phyloP scores from a whole-genome alignment of 2,329 filamentous ascomycete genomes.

The Xylaria sp. region DNA sequence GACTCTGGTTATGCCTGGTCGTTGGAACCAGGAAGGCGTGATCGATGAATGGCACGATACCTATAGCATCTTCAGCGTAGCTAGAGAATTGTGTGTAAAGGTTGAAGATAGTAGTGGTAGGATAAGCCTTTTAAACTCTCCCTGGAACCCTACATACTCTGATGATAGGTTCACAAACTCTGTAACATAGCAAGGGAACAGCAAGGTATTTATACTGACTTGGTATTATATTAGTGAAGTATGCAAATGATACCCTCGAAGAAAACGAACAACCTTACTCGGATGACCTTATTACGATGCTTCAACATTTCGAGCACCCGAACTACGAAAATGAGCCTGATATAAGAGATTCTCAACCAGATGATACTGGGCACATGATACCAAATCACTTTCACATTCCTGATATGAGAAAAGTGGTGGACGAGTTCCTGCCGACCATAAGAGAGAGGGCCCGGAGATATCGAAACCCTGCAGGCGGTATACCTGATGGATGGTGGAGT shows the following conservation, averaged over 20 bases:
- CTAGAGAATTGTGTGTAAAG: background rate
- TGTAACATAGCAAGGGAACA: background rate
- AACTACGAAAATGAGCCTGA: background rate
- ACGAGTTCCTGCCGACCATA: background rate
- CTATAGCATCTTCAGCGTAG: background rate
- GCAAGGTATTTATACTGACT: background rate
- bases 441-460: background rate
- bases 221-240: background rate
- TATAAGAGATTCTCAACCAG: background rate
- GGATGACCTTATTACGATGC: background rate
- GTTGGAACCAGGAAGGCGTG: background rate
- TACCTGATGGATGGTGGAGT: slow-evolving; percentile 13
- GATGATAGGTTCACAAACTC: background rate
- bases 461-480: background rate
- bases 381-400: background rate
- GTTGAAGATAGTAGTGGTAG: background rate
- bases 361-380: background rate
- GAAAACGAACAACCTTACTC: background rate
- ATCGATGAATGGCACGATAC: slow-evolving; percentile 2
- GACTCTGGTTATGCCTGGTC: background rate
- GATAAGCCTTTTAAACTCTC: background rate
- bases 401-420: slow-evolving; percentile 1
- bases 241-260: background rate
- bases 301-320: background rate
- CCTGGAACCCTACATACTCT: background rate